Percentiles rank a stretch among this genome's conserved stretches.
These are phyloP conservation scores for Globisporangium radiosum DNA, from an alignment of 352 stramenopile genomes.

Conservation along the genomic window DNA sequence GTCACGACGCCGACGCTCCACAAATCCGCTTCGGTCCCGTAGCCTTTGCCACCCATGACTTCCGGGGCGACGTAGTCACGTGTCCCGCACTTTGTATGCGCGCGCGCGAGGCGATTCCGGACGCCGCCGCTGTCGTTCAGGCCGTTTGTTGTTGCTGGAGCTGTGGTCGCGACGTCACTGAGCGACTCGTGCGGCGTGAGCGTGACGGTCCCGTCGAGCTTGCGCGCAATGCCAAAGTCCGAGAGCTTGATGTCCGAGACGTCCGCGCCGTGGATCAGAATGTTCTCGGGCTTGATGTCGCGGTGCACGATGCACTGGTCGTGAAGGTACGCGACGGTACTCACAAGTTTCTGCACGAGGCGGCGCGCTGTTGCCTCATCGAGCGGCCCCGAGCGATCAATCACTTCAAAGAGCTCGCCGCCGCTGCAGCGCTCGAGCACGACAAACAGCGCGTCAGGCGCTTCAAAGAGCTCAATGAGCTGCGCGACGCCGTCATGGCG, in stretches of 20 bases:
- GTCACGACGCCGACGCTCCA: constrained; percentile 91
- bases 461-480: constrained; percentile 75
- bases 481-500: constrained; percentile 72
- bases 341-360: constrained; percentile 67
- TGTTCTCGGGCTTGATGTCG: constrained; percentile 86
- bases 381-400: constrained; percentile 67
- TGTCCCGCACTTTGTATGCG: constrained; percentile 80
- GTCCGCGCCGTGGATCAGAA: constrained; percentile 58
- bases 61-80: constrained; percentile 81
- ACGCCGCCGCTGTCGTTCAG: constrained; percentile 33
- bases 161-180: constrained; percentile 42
- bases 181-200: constrained; percentile 71
- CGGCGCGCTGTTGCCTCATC: constrained; percentile 55
- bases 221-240: constrained; percentile 78
- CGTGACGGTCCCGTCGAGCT: constrained; percentile 48
- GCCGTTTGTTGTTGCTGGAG: too few relatives aligned
- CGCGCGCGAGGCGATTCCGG: constrained; percentile 61
- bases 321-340: constrained; percentile 82
- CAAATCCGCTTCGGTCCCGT: constrained; percentile 92
- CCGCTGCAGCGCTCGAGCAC: constrained; percentile 68
- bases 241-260: constrained; percentile 75
- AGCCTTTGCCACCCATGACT: constrained; percentile 87
- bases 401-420: constrained; percentile 78
- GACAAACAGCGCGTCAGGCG: constrained; percentile 63
- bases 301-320: constrained; percentile 77